Percentiles rank a stretch among this genome's conserved stretches.
phyloP scores from a whole-genome alignment of 1,284 basidiomycete species.

The Trichosporon sp. region DNA sequence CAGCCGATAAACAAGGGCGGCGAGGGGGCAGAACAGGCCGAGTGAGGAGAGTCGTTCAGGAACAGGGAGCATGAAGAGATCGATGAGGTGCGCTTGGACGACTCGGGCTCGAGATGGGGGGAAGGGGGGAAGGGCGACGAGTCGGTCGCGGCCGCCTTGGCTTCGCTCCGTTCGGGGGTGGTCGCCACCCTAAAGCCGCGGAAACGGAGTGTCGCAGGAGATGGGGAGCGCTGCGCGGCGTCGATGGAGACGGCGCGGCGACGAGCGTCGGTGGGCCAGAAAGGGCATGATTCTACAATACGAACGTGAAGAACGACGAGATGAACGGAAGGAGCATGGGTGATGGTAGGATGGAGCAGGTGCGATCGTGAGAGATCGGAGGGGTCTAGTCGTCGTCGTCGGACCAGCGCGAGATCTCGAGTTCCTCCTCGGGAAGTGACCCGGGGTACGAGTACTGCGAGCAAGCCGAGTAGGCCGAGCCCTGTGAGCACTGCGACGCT shows the following conservation, averaged over 20 bases:
- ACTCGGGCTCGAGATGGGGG: background rate
- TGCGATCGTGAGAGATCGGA: too few species aligned
- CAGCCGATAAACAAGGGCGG: background rate
- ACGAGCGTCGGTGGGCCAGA: background rate
- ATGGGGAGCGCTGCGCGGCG: too few species aligned
- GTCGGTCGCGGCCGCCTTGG: background rate
- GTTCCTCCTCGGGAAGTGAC: background rate
- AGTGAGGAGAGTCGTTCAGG: background rate
- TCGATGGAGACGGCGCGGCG: background rate
- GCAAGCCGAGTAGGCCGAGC: background rate
- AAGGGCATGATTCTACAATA: too few species aligned
- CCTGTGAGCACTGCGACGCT: background rate
- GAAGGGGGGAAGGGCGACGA: background rate
- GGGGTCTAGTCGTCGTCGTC: too few species aligned
- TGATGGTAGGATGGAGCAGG: too few species aligned
- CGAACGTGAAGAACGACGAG: too few species aligned
- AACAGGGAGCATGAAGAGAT: background rate
- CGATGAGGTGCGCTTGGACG: background rate
- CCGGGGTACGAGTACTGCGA: background rate
- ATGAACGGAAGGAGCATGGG: too few species aligned
- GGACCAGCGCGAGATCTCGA: background rate
- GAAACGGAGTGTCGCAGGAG: background rate
- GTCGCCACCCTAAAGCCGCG: background rate
- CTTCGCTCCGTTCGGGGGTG: background rate
- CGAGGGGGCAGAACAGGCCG: background rate